Evolutionary conservation across 2,329 filamentous ascomycete genomes (phyloP), one percentile per base, ranked within the genome.

Genomic region (Penicillium sp.): DNA sequence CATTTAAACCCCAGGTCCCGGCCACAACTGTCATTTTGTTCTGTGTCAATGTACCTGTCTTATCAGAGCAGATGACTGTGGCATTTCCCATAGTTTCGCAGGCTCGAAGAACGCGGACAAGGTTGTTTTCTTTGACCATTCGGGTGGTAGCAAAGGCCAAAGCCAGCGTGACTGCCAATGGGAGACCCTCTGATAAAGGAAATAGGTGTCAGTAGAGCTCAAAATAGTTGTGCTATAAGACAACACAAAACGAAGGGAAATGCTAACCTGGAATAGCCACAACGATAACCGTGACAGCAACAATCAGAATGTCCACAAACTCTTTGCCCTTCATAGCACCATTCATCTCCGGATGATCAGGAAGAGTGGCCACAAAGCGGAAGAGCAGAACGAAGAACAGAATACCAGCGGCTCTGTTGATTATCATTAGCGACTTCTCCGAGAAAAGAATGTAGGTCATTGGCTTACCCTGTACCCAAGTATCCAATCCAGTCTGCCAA

Each of bases 331-430:
- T 96, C 49, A 85, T 72, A 2, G 89, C 85, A 3, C 90, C 80
- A 0, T 81, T 80, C 13, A 9, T 51, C 1, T 75, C 75, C 3
- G 67, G 60, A 54, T 83, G 78, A 16, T 72, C 76, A 51, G 73
- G 80, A 3, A 96, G 81, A 11, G 84, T 76, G 44, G 86, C 90
- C 9, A 94, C 78, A 68, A 96, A 97, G 65, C 91, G 84, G 75
- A 96, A 92, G 66, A 96, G 84, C 13, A 96, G 80, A 42, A 95
- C 88, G 43, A 93, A 80, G 74, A 97, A 96, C 43, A 96, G 79
- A 13, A 94, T 77, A 60, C 88, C 90, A 45, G 91, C 90, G 57
- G 83, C 78, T 43, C 73, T 74, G 48, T 9, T 34, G 27, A 38
- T 18, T 7, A 34, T 30, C 18, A 51, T 66, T 36, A 67, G 60